A percentile compares a stretch with the other conserved stretches of the same genome.
Conservation (phyloP, 148 eudicot genomes). For the Arctostaphylos glauca region DNA sequence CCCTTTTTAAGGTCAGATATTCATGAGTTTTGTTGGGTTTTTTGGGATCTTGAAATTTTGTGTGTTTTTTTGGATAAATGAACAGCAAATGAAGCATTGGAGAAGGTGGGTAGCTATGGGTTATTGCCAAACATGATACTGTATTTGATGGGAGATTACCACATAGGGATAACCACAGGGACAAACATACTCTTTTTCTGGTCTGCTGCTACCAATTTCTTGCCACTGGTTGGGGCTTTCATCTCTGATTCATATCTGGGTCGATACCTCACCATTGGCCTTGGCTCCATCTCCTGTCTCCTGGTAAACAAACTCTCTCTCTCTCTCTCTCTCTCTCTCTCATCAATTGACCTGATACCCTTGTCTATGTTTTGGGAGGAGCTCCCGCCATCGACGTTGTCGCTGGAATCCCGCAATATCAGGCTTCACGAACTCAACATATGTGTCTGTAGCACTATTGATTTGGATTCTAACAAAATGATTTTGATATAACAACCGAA, state of each 20-base stretch:
- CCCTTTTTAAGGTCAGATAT: neutral
- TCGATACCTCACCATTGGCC: constrained; percentile 70
- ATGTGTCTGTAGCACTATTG: no score
- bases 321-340: neutral
- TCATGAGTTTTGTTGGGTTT: neutral
- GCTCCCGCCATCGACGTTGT: no score
- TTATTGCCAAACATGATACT: constrained; percentile 75
- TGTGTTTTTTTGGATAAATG: neutral
- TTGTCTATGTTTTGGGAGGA: no score
- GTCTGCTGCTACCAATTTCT: constrained; percentile 72
- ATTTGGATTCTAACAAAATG: no score
- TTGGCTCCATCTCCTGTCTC: constrained; percentile 60
- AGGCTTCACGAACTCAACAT: no score
- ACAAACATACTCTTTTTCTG: constrained; percentile 56
- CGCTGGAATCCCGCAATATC: no score
- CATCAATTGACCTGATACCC: no score
- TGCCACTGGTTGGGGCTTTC: constrained; percentile 70
- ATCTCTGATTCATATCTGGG: constrained; percentile 75
- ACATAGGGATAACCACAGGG: constrained; percentile 51
- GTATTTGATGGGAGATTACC: constrained; percentile 67
- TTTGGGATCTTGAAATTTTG: neutral
- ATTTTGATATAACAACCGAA: no score
- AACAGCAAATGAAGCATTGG: constrained; percentile 79
- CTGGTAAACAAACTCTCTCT: constrained; percentile 37
- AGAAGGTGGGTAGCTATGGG: constrained; percentile 86